phyloP scores from a whole-genome alignment of 225 moss, liverwort and hornwort species.

The Marchantia paleacea region DNA sequence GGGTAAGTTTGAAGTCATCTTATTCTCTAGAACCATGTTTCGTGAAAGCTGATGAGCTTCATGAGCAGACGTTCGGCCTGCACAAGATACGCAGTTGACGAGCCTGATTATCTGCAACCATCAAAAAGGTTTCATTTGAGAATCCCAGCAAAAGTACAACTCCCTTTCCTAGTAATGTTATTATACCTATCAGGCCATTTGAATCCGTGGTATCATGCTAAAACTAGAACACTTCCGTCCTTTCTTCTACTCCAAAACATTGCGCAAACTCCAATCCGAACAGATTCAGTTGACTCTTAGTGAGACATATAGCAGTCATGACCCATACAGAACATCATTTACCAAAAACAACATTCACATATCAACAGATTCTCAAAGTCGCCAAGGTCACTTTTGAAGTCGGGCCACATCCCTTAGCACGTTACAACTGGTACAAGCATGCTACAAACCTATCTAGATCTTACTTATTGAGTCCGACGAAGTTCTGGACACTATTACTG shows the following conservation, averaged over 20 bases:
- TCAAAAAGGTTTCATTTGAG: not conserved
- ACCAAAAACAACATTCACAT: too few species aligned
- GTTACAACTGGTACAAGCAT: not conserved
- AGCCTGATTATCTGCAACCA: conserved; percentile 4
- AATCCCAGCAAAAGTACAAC: not conserved
- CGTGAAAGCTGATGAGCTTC: not conserved
- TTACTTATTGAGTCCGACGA: not conserved
- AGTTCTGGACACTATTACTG: not conserved
- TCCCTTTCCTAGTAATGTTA: not conserved
- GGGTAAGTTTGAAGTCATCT: not conserved
- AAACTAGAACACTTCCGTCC: too few species aligned
- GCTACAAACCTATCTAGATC: not conserved
- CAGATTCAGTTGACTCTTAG: too few species aligned
- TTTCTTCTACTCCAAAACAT: too few species aligned
- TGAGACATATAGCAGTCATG: too few species aligned
- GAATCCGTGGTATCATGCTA: too few species aligned
- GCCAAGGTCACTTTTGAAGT: too few species aligned
- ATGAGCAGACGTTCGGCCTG: not conserved
- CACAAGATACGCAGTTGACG: too few species aligned
- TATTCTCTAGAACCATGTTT: not conserved
- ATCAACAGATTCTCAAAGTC: too few species aligned
- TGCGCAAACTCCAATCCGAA: too few species aligned
- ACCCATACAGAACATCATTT: too few species aligned
- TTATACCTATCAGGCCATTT: not conserved
- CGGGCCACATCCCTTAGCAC: too few species aligned